These are phyloP conservation scores for Ploettnerulaceae sp. DNA, from an alignment of 2,329 filamentous ascomycete genomes.

Conservation along the genomic window DNA sequence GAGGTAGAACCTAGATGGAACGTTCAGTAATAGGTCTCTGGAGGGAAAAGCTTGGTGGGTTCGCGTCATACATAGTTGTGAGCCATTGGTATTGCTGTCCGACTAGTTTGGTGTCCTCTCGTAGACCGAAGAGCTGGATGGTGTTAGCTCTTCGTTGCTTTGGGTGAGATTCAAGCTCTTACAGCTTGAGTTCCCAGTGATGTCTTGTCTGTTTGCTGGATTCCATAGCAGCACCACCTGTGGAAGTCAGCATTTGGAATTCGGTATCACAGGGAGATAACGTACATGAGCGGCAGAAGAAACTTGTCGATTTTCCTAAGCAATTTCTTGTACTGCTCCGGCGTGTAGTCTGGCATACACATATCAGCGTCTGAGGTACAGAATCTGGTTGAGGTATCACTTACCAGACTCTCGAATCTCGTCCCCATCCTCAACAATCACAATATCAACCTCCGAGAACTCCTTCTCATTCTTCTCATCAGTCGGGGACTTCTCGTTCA, in stretches of 20 bases:
- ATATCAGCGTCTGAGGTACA: background rate
- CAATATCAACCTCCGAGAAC: slow-evolving; percentile 8
- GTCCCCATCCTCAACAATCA: slow-evolving; percentile 12
- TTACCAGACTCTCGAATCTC: slow-evolving; percentile 16
- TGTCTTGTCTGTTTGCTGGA: slow-evolving; percentile 47
- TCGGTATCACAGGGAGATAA: background rate
- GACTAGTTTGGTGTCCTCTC: slow-evolving; percentile 42
- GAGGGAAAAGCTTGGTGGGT: background rate
- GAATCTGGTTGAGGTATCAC: background rate
- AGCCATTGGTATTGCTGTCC: slow-evolving; percentile 46
- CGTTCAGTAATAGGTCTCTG: background rate
- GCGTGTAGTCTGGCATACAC: slow-evolving; percentile 31
- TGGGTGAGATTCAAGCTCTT: background rate
- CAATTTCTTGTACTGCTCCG: slow-evolving; percentile 37
- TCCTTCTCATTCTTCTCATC: slow-evolving; percentile 14
- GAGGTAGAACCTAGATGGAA: slow-evolving; percentile 25
- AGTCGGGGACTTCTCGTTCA: background rate
- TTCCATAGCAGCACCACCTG: slow-evolving; percentile 40
- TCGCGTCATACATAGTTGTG: slow-evolving; percentile 12
- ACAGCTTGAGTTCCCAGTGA: slow-evolving; percentile 45
- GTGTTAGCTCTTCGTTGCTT: background rate
- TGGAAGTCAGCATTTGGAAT: background rate
- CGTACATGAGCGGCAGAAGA: slow-evolving; percentile 44
- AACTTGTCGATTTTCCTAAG: slow-evolving; percentile 42
- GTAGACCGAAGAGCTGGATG: slow-evolving; percentile 37